These are phyloP conservation scores for Chrysoporthe deuterocubensis DNA, from an alignment of 2,329 filamentous ascomycete species.

Conservation along the genomic window DNA sequence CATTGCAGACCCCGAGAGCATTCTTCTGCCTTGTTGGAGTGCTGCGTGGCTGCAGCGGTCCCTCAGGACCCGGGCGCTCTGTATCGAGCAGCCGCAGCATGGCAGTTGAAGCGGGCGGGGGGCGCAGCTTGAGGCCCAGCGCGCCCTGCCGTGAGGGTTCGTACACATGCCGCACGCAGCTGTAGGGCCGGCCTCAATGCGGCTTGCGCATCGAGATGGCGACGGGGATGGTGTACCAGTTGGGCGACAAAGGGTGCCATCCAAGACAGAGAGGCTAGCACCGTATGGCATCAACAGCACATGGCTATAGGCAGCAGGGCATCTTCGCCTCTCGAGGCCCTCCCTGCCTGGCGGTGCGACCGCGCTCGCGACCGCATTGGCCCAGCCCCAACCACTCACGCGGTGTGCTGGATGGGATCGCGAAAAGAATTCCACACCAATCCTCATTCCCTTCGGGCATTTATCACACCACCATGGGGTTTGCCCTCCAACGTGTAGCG, in stretches of 20 bases:
- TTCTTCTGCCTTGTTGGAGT: not conserved
- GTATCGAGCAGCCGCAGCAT: too few species aligned
- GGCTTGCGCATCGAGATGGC: constrained; percentile 2
- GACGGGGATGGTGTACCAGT: not conserved
- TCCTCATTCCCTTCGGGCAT: constrained; percentile 2
- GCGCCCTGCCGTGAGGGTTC: too few species aligned
- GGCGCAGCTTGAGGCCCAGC: not conserved
- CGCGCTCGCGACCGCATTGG: constrained; percentile 10
- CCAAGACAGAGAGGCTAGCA: not conserved
- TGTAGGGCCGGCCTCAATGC: not conserved
- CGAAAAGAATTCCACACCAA: not conserved
- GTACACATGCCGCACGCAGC: too few species aligned
- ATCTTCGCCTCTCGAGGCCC: not conserved
- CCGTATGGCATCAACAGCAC: not conserved
- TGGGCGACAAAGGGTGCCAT: not conserved
- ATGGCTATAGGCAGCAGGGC: not conserved
- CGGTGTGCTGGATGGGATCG: not conserved
- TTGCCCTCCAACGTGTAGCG: not conserved
- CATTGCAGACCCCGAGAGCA: not conserved
- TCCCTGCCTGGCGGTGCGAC: not conserved
- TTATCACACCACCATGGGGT: constrained; percentile 13
- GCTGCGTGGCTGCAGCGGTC: constrained; percentile 3
- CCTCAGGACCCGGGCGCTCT: not conserved
- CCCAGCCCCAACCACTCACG: constrained; percentile 11
- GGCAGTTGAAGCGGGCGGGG: too few species aligned